Evolutionary conservation across 345 rosid species (phyloP), one percentile per base, ranked within the genome.

Genomic region (Salix viminalis): DNA sequence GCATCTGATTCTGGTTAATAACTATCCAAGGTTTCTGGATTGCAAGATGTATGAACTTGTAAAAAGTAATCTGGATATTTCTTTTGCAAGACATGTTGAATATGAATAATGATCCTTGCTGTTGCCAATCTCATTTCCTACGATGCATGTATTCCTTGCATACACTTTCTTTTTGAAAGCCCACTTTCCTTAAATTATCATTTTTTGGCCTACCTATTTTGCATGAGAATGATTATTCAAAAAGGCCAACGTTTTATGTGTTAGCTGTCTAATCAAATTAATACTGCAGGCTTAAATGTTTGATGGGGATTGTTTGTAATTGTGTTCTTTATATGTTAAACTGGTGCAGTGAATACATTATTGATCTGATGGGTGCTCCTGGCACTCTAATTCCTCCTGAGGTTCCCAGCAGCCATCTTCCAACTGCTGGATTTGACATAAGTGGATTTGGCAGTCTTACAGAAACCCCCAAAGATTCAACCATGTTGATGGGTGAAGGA

Each of bases 281-380:
- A 50, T 24, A 76, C 28, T 15, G 7, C 11, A 69, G 60, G 56
- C 32, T 30, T 69, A n/a, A 42, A 30, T 46, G 71, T 72, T 84
- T 56, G 58, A 10, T 66, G 64, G 24, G 48, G 32, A 36, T 67
- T 54, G 74, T 48, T 65, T 83, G 48, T 69, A 72, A 65, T 48
- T 37, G 71, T 61, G 18, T 79, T 65, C 44, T 77, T 84, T 68
- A 68, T 76, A 37, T 68, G 26, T 81, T 80, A 58, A 80, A 76
- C 68, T 73, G 77, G 67, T 88, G 90, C 90, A 88, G 97, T 85
- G 98, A 94, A 81, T 92, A 91, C 80, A 94, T 94, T 75, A 88
- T 94, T 75, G 98, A 94, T 84, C 89, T 94, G 76, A 94, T 94
- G 98, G 97, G 97, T 82, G 98, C 98, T 83, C 97, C 98, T 69